Evolutionary conservation across 2,329 filamentous ascomycete species (phyloP).

Genomic region (Diaporthe sp.): DNA sequence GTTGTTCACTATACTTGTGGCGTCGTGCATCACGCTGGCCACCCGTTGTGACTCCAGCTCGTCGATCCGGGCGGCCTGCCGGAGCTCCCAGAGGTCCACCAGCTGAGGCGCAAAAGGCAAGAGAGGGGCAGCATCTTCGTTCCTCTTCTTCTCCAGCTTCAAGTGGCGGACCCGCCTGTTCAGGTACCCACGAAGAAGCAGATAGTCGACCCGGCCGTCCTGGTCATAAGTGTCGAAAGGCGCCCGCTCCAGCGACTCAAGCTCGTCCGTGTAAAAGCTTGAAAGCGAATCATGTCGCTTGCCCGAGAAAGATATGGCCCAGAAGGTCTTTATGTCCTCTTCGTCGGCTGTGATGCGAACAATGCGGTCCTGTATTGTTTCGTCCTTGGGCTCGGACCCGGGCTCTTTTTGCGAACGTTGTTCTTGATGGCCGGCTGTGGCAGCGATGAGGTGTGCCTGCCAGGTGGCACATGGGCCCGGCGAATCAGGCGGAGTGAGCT

Average conservation of each 20-base stretch:
- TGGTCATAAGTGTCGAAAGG: constrained; percentile 54
- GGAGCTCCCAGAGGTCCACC: constrained; percentile 59
- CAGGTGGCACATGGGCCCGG: constrained; percentile 11
- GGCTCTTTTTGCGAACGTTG: neutral
- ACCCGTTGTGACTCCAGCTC: constrained; percentile 55
- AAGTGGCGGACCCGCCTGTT: constrained; percentile 52
- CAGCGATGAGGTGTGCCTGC: constrained; percentile 19
- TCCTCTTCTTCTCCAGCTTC: constrained; percentile 52
- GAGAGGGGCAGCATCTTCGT: constrained; percentile 53
- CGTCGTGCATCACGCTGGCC: constrained; percentile 56
- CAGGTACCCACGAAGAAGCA: constrained; percentile 63
- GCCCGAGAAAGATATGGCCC: constrained; percentile 60
- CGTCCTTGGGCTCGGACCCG: constrained; percentile 39
- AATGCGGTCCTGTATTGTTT: constrained; percentile 57
- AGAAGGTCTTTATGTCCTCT: constrained; percentile 60
- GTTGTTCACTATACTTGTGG: constrained; percentile 49
- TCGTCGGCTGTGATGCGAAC: constrained; percentile 59
- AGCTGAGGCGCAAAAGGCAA: constrained; percentile 59
- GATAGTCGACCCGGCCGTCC: constrained; percentile 61
- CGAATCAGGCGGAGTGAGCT: neutral
- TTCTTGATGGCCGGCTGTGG: neutral
- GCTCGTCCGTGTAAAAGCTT: constrained; percentile 56
- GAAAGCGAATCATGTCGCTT: constrained; percentile 54
- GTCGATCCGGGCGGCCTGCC: constrained; percentile 56
- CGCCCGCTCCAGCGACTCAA: constrained; percentile 50